Evolutionary conservation across 495 filamentous ascomycete genomes (phyloP), one percentile per base, ranked within the genome.

Genomic region (Penicillium canescens): DNA sequence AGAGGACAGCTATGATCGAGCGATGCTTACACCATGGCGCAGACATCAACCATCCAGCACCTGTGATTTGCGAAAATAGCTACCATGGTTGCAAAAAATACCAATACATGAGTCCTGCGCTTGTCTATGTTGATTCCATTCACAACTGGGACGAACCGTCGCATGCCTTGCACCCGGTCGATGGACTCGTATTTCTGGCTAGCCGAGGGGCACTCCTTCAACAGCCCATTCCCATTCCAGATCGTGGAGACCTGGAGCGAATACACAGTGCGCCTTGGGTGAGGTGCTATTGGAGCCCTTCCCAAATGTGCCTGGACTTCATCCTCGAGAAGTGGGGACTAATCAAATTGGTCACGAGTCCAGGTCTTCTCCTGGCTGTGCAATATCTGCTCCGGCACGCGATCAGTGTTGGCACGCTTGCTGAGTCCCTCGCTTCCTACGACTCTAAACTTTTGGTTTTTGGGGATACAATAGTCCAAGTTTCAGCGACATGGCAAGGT

Each of bases 111-210:
- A 42, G 40, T 42, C 40, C 40, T 42, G 21, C 40, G 40, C 21
- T 42, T 42, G 40, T 42, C 21, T 42, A 26, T 42, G 12, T 42
- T 42, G 40, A 42, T 42, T 42, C 40, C 11, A 42, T 42, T 26
- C 21, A 42, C 12, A 42, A 42, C 21, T 42, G 21, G 40, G 40
- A 42, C 40, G 40, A 42, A 26, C 40, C 40, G 21, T 26, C 1
- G 21, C 40, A 42, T 42, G 40, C 21, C 40, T 26, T 42, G 12
- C 40, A 14, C 2, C 40, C 21, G 21, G 40, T 42, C 12, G 40
- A 42, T 26, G 40, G 40, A 42, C 40, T 42, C 40, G 20, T 14
- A 26, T 42, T 42, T 26, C 21, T 42, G 40, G 40, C 40, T 42
- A 42, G 40, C 21, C 40, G 40, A 26, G 40, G 40, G 40, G 40